Evolutionary conservation across 228 moss, liverwort and hornwort genomes (phyloP).

Genomic region (Sphagnum fallax): DNA sequence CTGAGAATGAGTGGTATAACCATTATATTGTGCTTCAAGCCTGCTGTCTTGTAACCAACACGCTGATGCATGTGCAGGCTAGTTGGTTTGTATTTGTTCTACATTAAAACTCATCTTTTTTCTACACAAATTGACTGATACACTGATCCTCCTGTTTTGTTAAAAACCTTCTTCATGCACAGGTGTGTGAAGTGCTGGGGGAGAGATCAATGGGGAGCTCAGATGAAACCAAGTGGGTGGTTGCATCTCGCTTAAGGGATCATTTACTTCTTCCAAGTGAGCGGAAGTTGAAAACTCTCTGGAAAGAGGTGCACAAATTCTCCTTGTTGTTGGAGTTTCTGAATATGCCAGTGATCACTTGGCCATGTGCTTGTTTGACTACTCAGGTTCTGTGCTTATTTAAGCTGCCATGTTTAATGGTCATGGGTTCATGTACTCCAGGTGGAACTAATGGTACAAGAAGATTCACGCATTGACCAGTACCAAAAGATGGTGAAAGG

Average conservation of each 20-base stretch:
- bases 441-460: constrained; percentile 82
- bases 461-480: constrained; percentile 97
- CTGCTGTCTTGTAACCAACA: background rate
- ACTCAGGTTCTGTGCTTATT: no score
- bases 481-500: constrained; percentile 96
- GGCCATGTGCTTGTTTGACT: no score
- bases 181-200: constrained; percentile 92
- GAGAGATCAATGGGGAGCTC: constrained; percentile 55
- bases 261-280: constrained; percentile 80
- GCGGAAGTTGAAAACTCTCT: constrained; percentile 59
- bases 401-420: background rate
- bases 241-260: constrained; percentile 88
- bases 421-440: constrained; percentile 16
- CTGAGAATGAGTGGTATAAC: no score
- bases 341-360: background rate
- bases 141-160: background rate
- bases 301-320: constrained; percentile 58
- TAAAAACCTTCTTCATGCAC: background rate
- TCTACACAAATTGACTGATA: background rate
- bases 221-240: constrained; percentile 71
- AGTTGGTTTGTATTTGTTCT: background rate
- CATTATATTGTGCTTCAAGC: no score
- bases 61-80: background rate
- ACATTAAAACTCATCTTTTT: background rate
- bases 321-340: background rate